Conservation (phyloP, 2,329 filamentous ascomycete species). For the Fusarium chuoi region DNA sequence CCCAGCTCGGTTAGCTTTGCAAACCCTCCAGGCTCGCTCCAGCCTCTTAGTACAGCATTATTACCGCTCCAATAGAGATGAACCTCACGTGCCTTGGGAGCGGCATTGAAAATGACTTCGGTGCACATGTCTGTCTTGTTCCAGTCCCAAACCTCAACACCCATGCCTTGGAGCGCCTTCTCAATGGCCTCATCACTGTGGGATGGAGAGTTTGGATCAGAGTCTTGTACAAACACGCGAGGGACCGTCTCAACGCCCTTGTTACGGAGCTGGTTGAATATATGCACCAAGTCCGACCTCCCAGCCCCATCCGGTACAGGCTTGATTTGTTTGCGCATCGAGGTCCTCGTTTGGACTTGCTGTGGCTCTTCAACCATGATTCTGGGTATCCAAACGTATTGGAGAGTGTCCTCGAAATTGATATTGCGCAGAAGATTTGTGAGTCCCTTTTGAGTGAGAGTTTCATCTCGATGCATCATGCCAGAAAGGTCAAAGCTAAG, state of each 20-base stretch:
- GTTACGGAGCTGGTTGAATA: neutral
- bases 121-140: constrained; percentile 18
- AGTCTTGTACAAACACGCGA: constrained; percentile 1
- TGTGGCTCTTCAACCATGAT: neutral
- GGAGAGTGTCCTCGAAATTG: constrained; percentile 2
- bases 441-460: neutral
- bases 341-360: too few species aligned
- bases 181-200: constrained; percentile 21
- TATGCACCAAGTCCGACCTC: neutral
- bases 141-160: constrained; percentile 15
- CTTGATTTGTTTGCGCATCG: neutral
- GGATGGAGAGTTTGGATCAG: neutral
- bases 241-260: neutral
- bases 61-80: constrained; percentile 20
- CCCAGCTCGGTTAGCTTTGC: neutral
- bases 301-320: neutral
- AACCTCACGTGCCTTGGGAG: neutral
- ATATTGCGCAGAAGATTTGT: constrained; percentile 3
- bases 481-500: constrained; percentile 7
- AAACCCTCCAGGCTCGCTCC: constrained; percentile 3
- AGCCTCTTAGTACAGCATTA: constrained; percentile 10
- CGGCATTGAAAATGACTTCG: neutral
- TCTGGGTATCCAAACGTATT: constrained; percentile 7
- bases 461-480: neutral
- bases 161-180: neutral